Conservation (phyloP, 805 yeast genomes). For the Teunomyces barrocoloradensis region DNA sequence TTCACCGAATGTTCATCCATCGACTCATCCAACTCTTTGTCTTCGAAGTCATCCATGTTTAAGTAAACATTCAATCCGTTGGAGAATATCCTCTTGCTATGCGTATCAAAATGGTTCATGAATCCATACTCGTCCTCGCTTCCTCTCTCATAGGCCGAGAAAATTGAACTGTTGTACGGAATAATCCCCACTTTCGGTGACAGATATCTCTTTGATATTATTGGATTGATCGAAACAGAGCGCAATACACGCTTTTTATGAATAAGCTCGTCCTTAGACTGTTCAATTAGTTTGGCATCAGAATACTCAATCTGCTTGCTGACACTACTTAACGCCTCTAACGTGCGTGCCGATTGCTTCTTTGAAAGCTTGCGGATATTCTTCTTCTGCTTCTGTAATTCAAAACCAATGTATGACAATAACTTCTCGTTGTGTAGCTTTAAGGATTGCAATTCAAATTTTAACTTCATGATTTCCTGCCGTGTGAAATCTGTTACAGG, state of each 20-base stretch:
- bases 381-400: conserved; percentile 48
- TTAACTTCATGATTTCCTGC: conserved; percentile 50
- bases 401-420: conserved; percentile 55
- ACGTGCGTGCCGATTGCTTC: conserved; percentile 30
- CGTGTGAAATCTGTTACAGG: conserved; percentile 28
- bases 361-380: conserved; percentile 39
- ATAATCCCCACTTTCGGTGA: background rate
- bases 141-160: background rate
- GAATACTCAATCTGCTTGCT: conserved; percentile 42
- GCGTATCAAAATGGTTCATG: conserved; percentile 24
- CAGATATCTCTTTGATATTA: conserved; percentile 12
- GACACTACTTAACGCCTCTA: conserved; percentile 13
- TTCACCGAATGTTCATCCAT: conserved; percentile 19
- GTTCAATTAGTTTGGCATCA: conserved; percentile 51
- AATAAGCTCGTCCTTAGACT: conserved; percentile 45
- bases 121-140: conserved; percentile 33
- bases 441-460: conserved; percentile 53
- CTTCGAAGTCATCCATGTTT: conserved; percentile 19
- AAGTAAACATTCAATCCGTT: conserved; percentile 25
- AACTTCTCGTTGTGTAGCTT: conserved; percentile 56
- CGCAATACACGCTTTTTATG: conserved; percentile 43
- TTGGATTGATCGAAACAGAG: conserved; percentile 32
- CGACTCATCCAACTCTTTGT: conserved; percentile 10
- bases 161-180: background rate
- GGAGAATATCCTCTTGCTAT: conserved; percentile 24